Conservation (phyloP, 257 asterid species). For the Jaltomata sinuosa region DNA sequence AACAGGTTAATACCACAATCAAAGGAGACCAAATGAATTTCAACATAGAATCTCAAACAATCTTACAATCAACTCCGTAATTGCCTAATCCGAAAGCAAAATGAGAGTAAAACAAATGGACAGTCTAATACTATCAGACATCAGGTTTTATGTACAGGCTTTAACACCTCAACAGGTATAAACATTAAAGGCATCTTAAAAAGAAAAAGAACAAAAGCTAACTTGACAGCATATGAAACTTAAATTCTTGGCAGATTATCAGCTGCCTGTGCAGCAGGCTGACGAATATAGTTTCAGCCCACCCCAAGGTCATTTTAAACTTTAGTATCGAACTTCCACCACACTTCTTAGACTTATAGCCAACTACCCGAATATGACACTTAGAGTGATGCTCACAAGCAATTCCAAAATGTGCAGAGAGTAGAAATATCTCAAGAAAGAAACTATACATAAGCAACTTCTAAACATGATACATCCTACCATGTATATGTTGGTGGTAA, state of each 20-base stretch:
- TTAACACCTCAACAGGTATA: neutral
- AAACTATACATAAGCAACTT: neutral
- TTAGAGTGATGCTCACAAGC: neutral
- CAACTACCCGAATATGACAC: neutral
- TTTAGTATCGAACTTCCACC: neutral
- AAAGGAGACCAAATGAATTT: neutral
- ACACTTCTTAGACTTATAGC: neutral
- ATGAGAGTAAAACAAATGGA: neutral
- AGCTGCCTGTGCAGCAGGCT: neutral
- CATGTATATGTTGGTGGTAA: neutral
- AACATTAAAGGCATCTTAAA: neutral
- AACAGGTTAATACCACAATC: neutral
- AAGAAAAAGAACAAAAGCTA: neutral
- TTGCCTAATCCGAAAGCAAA: neutral
- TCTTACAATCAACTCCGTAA: neutral
- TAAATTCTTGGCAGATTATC: neutral
- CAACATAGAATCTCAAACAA: neutral
- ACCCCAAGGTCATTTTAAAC: neutral
- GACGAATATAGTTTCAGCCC: neutral
- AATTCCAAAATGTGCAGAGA: neutral
- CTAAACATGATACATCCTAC: neutral
- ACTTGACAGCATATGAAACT: neutral
- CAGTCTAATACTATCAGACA: neutral
- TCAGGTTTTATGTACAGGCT: neutral
- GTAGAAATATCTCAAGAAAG: neutral